phyloP scores from a whole-genome alignment of 495 filamentous ascomycete genomes.

The Penicillium nucicola region DNA sequence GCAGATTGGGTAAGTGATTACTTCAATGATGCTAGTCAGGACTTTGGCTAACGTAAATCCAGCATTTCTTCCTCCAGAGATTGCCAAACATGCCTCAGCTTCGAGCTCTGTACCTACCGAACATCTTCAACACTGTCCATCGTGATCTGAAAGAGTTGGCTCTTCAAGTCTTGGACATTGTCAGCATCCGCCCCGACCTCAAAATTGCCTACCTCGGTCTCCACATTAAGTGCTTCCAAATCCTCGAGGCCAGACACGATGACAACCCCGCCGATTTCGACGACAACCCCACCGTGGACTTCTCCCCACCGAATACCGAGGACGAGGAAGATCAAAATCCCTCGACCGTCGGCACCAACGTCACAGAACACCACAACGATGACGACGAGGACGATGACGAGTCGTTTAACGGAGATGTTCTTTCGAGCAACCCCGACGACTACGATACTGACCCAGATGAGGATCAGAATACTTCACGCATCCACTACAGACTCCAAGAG shows the following conservation, averaged over 20 bases:
- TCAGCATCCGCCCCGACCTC: constrained; percentile 81
- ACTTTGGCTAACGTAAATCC: constrained; percentile 12
- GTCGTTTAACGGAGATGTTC: constrained; percentile 40
- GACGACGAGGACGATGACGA: constrained; percentile 53
- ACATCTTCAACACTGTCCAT: constrained; percentile 64
- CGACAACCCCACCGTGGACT: constrained; percentile 31
- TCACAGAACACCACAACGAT: constrained; percentile 38
- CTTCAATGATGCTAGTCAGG: not conserved
- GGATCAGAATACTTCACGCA: constrained; percentile 36
- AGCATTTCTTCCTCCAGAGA: constrained; percentile 87
- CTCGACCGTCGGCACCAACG: constrained; percentile 39
- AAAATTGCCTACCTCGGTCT: constrained; percentile 84
- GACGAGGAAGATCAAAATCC: constrained; percentile 37
- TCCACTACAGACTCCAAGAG: constrained; percentile 69
- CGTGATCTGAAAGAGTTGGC: constrained; percentile 68
- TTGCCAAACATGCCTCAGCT: constrained; percentile 75
- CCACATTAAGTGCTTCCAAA: constrained; percentile 79
- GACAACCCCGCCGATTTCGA: constrained; percentile 39
- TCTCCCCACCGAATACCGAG: constrained; percentile 35
- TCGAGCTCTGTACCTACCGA: constrained; percentile 73
- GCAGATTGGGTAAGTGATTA: constrained; percentile 76
- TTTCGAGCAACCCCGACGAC: constrained; percentile 47
- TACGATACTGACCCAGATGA: constrained; percentile 54
- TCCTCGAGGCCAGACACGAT: constrained; percentile 63
- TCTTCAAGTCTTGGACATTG: constrained; percentile 77